These are phyloP conservation scores for Mortierella sp. DNA, from an alignment of 371 early-diverging fungal genomes.

Conservation along the genomic window DNA sequence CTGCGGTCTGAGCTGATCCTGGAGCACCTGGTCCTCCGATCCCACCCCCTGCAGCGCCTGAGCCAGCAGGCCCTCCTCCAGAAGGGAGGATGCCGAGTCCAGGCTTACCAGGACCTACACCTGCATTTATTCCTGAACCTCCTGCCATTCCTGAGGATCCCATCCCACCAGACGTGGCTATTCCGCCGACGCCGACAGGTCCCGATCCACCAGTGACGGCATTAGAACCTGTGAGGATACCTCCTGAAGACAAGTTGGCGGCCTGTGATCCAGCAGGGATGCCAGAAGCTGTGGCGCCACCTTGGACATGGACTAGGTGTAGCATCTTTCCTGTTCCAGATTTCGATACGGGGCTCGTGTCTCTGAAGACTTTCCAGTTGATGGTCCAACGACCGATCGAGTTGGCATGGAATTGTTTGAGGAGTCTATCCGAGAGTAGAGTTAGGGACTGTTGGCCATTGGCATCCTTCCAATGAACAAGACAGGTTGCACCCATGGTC, in stretches of 20 bases:
- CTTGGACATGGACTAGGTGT: slow-evolving; percentile 54
- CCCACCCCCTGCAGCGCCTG: slow-evolving; percentile 6
- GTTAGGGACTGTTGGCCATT: slow-evolving; percentile 55
- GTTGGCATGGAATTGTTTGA: slow-evolving; percentile 53
- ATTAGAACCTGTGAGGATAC: slow-evolving; percentile 3
- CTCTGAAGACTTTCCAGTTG: slow-evolving; percentile 54
- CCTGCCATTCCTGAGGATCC: slow-evolving; percentile 5
- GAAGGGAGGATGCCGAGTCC: slow-evolving; percentile 17
- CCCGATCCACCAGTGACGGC: slow-evolving; percentile 4
- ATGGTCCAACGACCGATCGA: slow-evolving; percentile 55
- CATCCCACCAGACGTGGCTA: slow-evolving; percentile 17
- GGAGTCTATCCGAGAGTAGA: slow-evolving; percentile 50
- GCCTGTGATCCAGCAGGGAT: slow-evolving; percentile 39
- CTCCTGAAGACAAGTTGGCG: slow-evolving; percentile 19
- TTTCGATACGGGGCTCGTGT: slow-evolving; percentile 52
- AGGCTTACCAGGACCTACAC: slow-evolving; percentile 4
- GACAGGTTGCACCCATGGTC: slow-evolving; percentile 53
- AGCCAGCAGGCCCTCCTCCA: slow-evolving; percentile 8
- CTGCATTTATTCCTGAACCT: slow-evolving; percentile 1
- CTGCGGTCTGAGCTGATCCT: slow-evolving; percentile 19
- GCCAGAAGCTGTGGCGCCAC: slow-evolving; percentile 40
- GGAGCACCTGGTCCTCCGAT: slow-evolving; percentile 19
- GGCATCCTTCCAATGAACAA: slow-evolving; percentile 55
- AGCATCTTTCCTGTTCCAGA: slow-evolving; percentile 56
- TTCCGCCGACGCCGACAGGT: neutral